A percentile compares a stretch with the other conserved stretches of the same genome.
phyloP scores from a whole-genome alignment of 495 filamentous ascomycete species.

The Bombardia bombarda region DNA sequence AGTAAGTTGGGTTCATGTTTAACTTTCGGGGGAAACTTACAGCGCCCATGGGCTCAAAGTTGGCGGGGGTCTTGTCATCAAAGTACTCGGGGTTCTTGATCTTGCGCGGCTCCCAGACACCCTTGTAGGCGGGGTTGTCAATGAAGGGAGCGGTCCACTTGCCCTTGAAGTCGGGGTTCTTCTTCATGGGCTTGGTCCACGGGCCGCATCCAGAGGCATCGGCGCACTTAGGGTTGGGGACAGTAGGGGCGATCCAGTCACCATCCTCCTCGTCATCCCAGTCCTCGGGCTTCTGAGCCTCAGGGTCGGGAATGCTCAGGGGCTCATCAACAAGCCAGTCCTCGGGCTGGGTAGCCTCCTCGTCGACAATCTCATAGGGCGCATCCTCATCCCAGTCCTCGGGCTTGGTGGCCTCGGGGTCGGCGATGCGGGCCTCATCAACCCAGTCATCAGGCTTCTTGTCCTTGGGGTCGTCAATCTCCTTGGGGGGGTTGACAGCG shows the following conservation, averaged over 20 bases:
- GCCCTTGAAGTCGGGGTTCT: slow-evolving; percentile 98
- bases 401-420: slow-evolving; percentile 92
- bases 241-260: slow-evolving; percentile 91
- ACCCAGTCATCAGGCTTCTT: slow-evolving; percentile 94
- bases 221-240: slow-evolving; percentile 92
- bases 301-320: slow-evolving; percentile 79
- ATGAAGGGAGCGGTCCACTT: slow-evolving; percentile 92
- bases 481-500: slow-evolving; percentile 85
- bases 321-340: slow-evolving; percentile 97
- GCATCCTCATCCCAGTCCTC: slow-evolving; percentile 99
- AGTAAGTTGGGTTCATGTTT: slow-evolving; percentile 3
- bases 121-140: slow-evolving; percentile 99
- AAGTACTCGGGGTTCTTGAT: slow-evolving; percentile 95
- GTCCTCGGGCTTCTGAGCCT: slow-evolving; percentile 97
- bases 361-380: slow-evolving; percentile 88
- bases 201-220: slow-evolving; percentile 90
- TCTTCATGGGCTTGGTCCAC: slow-evolving; percentile 87
- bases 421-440: slow-evolving; percentile 80
- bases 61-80: slow-evolving; percentile 94
- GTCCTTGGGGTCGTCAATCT: slow-evolving; percentile 96
- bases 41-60: slow-evolving; percentile 97
- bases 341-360: slow-evolving; percentile 83
- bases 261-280: slow-evolving; percentile 99
- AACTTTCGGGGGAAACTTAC: slow-evolving; percentile 43
- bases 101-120: slow-evolving; percentile 87